phyloP scores from a whole-genome alignment of 2,329 filamentous ascomycete species.

The Ophiostoma ulmi region DNA sequence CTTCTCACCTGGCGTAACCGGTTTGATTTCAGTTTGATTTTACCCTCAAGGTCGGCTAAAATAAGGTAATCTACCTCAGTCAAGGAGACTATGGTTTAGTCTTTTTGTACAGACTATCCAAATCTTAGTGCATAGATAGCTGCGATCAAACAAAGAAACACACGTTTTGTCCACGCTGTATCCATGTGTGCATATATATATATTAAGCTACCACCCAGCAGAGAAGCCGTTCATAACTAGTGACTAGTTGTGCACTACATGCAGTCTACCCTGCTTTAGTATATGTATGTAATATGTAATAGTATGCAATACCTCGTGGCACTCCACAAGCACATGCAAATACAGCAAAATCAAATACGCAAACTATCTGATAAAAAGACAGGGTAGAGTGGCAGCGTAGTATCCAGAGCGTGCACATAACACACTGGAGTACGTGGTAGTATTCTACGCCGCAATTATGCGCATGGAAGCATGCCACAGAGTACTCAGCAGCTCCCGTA shows the following conservation, averaged over 20 bases:
- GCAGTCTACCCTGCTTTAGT: not conserved
- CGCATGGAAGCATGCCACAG: not conserved
- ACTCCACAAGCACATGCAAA: conserved; percentile 4
- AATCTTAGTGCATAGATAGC: not conserved
- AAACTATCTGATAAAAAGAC: not conserved
- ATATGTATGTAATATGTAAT: not conserved
- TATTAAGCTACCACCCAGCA: not conserved
- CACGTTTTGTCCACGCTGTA: conserved; percentile 4
- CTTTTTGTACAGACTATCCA: not conserved
- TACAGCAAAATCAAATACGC: not conserved
- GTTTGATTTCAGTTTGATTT: not conserved
- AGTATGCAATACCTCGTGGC: not conserved
- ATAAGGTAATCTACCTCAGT: not conserved
- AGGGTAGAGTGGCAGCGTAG: not conserved
- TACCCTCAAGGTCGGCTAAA: not conserved
- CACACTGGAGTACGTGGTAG: not conserved
- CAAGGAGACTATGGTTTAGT: not conserved
- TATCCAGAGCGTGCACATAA: not conserved
- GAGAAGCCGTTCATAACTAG: not conserved
- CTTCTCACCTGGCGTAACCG: not conserved
- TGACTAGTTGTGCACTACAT: no score
- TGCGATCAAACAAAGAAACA: conserved; percentile 3
- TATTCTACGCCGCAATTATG: not conserved
- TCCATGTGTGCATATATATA: not conserved
- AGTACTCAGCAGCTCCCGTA: not conserved